A percentile compares a stretch with the other conserved stretches of the same genome.
Evolutionary conservation across 169 alveolate genomes (phyloP).

Genomic region (Plasmodium coatneyi): DNA sequence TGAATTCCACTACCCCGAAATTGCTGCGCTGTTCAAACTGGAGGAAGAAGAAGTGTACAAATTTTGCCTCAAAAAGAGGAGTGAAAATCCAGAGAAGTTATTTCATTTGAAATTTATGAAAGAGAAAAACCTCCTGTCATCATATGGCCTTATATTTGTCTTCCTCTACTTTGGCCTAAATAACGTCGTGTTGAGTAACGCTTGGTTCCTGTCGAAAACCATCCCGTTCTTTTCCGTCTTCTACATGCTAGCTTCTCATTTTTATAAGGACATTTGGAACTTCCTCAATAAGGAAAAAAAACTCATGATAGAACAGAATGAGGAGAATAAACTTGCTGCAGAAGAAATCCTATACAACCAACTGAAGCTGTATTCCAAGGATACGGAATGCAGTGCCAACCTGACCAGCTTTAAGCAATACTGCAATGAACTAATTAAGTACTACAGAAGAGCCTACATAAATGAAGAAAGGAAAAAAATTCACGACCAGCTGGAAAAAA

Average conservation of each 20-base stretch:
- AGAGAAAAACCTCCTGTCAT: constrained; percentile 84
- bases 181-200: constrained; percentile 88
- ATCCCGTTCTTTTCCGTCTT: constrained; percentile 91
- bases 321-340: constrained; percentile 84
- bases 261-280: constrained; percentile 79
- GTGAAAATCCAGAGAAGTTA: constrained; percentile 87
- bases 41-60: constrained; percentile 89
- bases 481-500: constrained; percentile 36
- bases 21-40: constrained; percentile 86
- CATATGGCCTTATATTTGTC: constrained; percentile 89
- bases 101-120: constrained; percentile 85
- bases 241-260: constrained; percentile 90
- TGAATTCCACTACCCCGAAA: constrained; percentile 90
- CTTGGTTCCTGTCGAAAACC: constrained; percentile 91
- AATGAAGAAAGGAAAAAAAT: constrained; percentile 18
- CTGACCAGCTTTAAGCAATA: constrained; percentile 74
- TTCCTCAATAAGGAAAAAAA: constrained; percentile 83
- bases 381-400: constrained; percentile 75
- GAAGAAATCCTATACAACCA: constrained; percentile 87
- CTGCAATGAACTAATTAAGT: neutral
- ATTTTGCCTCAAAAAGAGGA: constrained; percentile 87
- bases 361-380: constrained; percentile 79
- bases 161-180: constrained; percentile 90
- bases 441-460: constrained; percentile 28
- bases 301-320: constrained; percentile 83